phyloP scores from a whole-genome alignment of 108 stramenopile species.

The Conticribra weissflogii region DNA sequence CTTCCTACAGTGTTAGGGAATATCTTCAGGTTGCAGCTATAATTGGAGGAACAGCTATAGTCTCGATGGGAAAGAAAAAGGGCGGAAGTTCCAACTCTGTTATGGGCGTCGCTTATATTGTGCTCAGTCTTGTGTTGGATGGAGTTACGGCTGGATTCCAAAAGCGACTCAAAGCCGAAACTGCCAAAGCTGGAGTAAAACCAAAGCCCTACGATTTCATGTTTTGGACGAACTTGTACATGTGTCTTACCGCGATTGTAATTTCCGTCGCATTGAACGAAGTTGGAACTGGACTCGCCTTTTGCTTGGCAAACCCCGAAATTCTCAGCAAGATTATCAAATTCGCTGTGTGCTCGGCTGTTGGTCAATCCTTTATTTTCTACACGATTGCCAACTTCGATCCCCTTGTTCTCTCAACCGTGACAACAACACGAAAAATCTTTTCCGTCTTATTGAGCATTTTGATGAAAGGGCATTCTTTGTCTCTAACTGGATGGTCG shows the following conservation, averaged over 20 bases:
- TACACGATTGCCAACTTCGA: slow-evolving; percentile 98
- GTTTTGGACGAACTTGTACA: slow-evolving; percentile 94
- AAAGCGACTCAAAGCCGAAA: slow-evolving; percentile 87
- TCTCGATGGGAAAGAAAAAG: slow-evolving; percentile 92
- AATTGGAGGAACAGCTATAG: slow-evolving; percentile 90
- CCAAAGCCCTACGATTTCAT: slow-evolving; percentile 94
- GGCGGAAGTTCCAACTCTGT: slow-evolving; percentile 58
- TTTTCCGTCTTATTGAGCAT: slow-evolving; percentile 94
- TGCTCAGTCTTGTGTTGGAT: slow-evolving; percentile 81
- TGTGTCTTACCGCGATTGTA: slow-evolving; percentile 81
- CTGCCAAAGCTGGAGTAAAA: slow-evolving; percentile 86
- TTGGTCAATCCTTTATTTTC: slow-evolving; percentile 99
- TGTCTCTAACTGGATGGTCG: slow-evolving; percentile 88
- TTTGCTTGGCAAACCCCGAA: slow-evolving; percentile 84
- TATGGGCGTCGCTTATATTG: slow-evolving; percentile 85
- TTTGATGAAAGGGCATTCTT: slow-evolving; percentile 88
- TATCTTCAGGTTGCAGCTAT: slow-evolving; percentile 91
- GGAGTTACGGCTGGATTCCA: slow-evolving; percentile 93
- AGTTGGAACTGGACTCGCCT: slow-evolving; percentile 72
- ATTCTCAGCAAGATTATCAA: slow-evolving; percentile 86
- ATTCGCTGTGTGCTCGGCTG: slow-evolving; percentile 93
- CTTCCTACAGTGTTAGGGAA: slow-evolving; percentile 79
- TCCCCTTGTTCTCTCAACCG: slow-evolving; percentile 93
- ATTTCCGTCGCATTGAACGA: slow-evolving; percentile 79
- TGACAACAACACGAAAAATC: slow-evolving; percentile 99